Evolutionary conservation across 495 filamentous ascomycete species (phyloP).

Genomic region (Aspergillus biplanus): DNA sequence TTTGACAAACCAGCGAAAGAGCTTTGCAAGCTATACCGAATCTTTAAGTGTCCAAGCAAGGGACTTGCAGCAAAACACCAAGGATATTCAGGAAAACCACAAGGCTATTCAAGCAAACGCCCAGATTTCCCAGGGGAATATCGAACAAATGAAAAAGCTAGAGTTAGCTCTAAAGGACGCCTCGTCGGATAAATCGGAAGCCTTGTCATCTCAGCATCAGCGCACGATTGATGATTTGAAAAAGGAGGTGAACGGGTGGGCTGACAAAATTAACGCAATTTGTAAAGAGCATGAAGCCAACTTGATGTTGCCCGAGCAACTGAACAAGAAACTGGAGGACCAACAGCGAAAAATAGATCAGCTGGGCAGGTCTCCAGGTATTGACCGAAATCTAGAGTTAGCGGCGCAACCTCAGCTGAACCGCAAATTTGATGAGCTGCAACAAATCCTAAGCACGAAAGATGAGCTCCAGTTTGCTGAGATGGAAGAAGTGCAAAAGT

Average conservation of each 20-base stretch:
- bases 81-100: background rate
- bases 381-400: background rate
- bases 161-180: no score
- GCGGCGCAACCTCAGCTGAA: conserved; percentile 1
- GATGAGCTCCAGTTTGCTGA: conserved; percentile 26
- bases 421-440: conserved; percentile 2
- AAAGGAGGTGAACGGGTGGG: background rate
- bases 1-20: background rate
- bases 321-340: background rate
- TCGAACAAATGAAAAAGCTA: no score
- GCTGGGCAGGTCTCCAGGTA: background rate
- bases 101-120: background rate
- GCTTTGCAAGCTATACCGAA: conserved; percentile 11
- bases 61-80: background rate
- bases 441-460: conserved; percentile 23
- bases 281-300: conserved; percentile 10
- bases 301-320: conserved; percentile 2
- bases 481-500: conserved; percentile 21
- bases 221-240: background rate
- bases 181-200: background rate
- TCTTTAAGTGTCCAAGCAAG: background rate
- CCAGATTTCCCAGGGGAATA: no score
- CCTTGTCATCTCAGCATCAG: background rate
- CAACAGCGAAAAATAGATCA: conserved; percentile 17
- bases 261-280: conserved; percentile 7